phyloP scores from a whole-genome alignment of 1,284 basidiomycete genomes.

The Trametes hirsuta region DNA sequence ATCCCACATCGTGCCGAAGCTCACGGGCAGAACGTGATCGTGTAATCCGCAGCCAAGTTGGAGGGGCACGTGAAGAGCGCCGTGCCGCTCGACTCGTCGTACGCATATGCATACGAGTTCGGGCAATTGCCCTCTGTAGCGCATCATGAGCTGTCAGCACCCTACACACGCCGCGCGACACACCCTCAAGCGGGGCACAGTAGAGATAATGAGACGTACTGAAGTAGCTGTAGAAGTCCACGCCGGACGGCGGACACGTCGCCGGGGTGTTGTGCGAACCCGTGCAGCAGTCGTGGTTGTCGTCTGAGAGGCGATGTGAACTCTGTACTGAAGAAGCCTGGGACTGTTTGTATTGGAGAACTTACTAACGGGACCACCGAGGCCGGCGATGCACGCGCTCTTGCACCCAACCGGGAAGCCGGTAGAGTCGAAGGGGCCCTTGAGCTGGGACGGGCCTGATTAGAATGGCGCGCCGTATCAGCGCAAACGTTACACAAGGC shows the following conservation, averaged over 20 bases:
- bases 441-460: conserved; percentile 42
- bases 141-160: background rate
- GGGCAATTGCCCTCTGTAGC: conserved; percentile 47
- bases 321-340: background rate
- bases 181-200: background rate
- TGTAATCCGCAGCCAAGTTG: conserved; percentile 44
- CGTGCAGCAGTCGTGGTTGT: conserved; percentile 49
- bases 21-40: conserved; percentile 53
- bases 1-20: background rate
- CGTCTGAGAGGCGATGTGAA: conserved; percentile 16
- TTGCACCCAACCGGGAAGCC: conserved; percentile 50
- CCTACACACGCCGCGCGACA: background rate
- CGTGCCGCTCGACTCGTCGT: conserved; percentile 49
- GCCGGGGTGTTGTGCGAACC: conserved; percentile 44
- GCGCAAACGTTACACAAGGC: background rate
- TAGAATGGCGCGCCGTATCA: background rate
- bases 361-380: conserved; percentile 38
- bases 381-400: conserved; percentile 44
- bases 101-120: conserved; percentile 53
- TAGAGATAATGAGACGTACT: conserved; percentile 35
- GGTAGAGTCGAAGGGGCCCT: conserved; percentile 41
- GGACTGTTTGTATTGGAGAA: background rate
- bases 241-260: conserved; percentile 47
- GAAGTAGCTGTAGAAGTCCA: conserved; percentile 49
- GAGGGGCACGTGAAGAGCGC: conserved; percentile 50